phyloP scores from a whole-genome alignment of 2,329 filamentous ascomycete species.

The Beauveria sp. region DNA sequence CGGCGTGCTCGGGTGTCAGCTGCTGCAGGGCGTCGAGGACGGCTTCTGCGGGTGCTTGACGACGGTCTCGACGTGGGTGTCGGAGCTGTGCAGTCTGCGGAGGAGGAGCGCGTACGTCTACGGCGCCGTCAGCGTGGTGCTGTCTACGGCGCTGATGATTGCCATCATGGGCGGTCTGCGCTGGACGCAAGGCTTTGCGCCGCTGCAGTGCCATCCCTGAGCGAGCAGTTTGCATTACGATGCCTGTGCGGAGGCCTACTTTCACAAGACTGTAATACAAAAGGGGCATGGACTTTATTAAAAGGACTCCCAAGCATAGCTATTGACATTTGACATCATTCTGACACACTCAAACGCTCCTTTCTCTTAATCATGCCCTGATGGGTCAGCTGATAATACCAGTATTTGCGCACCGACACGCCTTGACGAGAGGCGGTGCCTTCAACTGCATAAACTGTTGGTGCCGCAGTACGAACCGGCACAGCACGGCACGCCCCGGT shows the following conservation, averaged over 20 bases:
- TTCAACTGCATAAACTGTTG: neutral
- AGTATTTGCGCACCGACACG: too few relatives aligned
- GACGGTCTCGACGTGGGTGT: slow-evolving; percentile 61
- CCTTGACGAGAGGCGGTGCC: too few relatives aligned
- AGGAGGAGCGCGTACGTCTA: slow-evolving; percentile 59
- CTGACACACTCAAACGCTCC: too few relatives aligned
- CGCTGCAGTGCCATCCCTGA: slow-evolving; percentile 26
- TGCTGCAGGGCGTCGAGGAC: slow-evolving; percentile 58
- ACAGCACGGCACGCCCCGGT: slow-evolving; percentile 5
- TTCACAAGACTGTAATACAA: neutral
- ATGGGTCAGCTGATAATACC: too few relatives aligned
- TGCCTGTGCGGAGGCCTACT: neutral
- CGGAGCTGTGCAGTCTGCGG: slow-evolving; percentile 47
- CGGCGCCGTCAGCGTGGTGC: slow-evolving; percentile 50
- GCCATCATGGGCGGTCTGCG: slow-evolving; percentile 66
- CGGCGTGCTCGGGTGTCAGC: slow-evolving; percentile 56
- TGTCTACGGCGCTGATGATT: slow-evolving; percentile 52
- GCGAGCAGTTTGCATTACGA: neutral
- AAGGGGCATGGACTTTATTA: neutral
- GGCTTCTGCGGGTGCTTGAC: slow-evolving; percentile 61
- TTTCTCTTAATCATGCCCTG: too few relatives aligned
- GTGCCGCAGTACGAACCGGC: neutral
- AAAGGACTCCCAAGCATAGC: neutral
- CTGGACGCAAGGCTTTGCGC: slow-evolving; percentile 56
- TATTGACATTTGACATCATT: neutral